Evolutionary conservation across 768 basidiomycete species (phyloP), one percentile per base, ranked within the genome.

Genomic region (Dacryopinax spathularia): DNA sequence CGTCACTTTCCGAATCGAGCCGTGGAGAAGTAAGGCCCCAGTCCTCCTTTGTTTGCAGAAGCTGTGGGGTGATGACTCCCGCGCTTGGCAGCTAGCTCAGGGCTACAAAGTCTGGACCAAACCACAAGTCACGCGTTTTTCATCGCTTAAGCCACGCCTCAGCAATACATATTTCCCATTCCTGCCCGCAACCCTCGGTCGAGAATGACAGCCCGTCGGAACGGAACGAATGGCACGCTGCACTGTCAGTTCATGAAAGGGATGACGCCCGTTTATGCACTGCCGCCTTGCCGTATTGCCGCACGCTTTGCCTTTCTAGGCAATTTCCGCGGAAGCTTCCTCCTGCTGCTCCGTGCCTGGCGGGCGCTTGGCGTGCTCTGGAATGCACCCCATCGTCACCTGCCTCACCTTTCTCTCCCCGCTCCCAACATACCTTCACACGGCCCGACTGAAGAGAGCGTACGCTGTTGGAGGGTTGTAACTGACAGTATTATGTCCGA

Each of bases 151-250:
- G n/a, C n/a, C n/a, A n/a, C n/a, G n/a, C n/a, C n/a, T n/a, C n/a
- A n/a, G n/a, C n/a, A n/a, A n/a, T n/a, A n/a, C n/a, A n/a, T n/a
- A n/a, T n/a, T n/a, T n/a, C n/a, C n/a, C n/a, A n/a, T n/a, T n/a
- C n/a, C n/a, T n/a, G n/a, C n/a, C n/a, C n/a, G n/a, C n/a, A n/a
- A n/a, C n/a, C n/a, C n/a, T n/a, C n/a, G n/a, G n/a, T n/a, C n/a
- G n/a, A 29, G 48, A 27, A 56, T 56, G 48, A 56, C 48, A 56
- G 48, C n/a, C n/a, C n/a, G n/a, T n/a, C n/a, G n/a, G 48, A 22
- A 9, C 29, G 48, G 3, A 9, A 25, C 9, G 48, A 56, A 13
- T 56, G 48, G 9, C 25, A 15, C n/a, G 12, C 43, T 13, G 43
- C 12, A 10, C 15, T 27, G 29, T 56, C 29, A 3, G 18, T 15